A percentile compares a stretch with the other conserved stretches of the same genome.
phyloP scores from a whole-genome alignment of 1,284 basidiomycete genomes.

The Ganoderma lucidum region DNA sequence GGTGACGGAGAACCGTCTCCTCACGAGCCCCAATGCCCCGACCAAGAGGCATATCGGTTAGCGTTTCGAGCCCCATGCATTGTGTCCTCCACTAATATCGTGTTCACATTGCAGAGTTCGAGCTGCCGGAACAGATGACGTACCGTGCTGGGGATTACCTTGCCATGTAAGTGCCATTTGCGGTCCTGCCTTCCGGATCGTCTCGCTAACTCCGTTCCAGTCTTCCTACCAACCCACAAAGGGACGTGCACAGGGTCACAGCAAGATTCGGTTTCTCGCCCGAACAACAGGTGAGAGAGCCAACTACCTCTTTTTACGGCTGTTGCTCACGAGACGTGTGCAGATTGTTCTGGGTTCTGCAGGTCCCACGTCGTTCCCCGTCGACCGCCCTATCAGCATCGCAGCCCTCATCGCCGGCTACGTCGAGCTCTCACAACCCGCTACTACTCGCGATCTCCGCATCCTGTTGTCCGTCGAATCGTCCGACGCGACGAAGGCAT shows the following conservation, averaged over 20 bases:
- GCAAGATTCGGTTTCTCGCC: slow-evolving; percentile 48
- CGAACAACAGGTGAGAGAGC: slow-evolving; percentile 48
- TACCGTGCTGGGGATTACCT: slow-evolving; percentile 59
- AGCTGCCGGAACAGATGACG: slow-evolving; percentile 51
- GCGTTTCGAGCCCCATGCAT: neutral
- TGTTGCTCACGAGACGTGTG: neutral
- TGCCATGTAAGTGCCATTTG: slow-evolving; percentile 46
- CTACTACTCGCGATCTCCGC: slow-evolving; percentile 48
- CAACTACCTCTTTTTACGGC: neutral
- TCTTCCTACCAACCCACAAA: slow-evolving; percentile 50
- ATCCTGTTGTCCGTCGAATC: slow-evolving; percentile 24
- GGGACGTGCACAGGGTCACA: slow-evolving; percentile 50
- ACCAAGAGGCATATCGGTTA: slow-evolving; percentile 54
- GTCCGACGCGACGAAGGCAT: slow-evolving; percentile 30
- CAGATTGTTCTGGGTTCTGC: slow-evolving; percentile 50
- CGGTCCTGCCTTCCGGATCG: neutral
- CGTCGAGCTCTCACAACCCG: slow-evolving; percentile 57
- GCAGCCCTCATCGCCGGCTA: slow-evolving; percentile 51
- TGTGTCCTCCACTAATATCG: neutral
- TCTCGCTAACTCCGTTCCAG: slow-evolving; percentile 32
- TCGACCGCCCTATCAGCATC: slow-evolving; percentile 46
- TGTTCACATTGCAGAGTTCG: slow-evolving; percentile 43
- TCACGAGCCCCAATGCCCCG: slow-evolving; percentile 49
- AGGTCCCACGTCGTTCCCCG: slow-evolving; percentile 52
- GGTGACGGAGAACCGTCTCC: slow-evolving; percentile 49